Evolutionary conservation across 352 stramenopile species (phyloP), one percentile per base, ranked within the genome.

Genomic region (Phytophthora cajani): DNA sequence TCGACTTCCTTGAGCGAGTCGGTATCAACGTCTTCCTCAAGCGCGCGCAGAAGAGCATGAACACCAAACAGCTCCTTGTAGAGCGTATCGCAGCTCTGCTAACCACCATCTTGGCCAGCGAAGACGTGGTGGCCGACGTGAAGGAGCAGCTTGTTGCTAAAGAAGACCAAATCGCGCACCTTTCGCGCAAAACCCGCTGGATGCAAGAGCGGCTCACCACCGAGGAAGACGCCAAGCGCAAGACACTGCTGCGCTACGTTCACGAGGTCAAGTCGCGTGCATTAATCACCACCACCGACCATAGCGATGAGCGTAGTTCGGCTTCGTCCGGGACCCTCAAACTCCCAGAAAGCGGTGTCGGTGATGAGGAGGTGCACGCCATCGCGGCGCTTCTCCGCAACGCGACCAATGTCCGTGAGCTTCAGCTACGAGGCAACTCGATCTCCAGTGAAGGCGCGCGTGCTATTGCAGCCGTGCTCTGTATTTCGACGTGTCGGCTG

Each of bases 161-260:
- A 52, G 74, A 87, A n/a, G 89, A 97, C 9, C 90, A 97, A 62
- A 80, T 98, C n/a, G 75, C 81, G 1, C 87, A 97, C 58, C 68
- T 97, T 32, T 61, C 79, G 1, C 76, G 86, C 17, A 96, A 97
- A 65, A 79, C 76, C 2, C 81, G 78, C 68, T 80, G 84, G 58
- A 76, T 97, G 57, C 92, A 98, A 60, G 88, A 97, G 51, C 82
- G 87, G 32, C 75, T 98, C 33, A 91, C 85, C 3, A 78, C 71
- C 11, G 96, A 99, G 71, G 96, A 99, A 76, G 97, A 99, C 52
- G 97, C 96, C 12, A 99, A 99, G 77, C 89, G 96, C 33, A 92
- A 97, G 52, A 98, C 95, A 16, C 79, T 99, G 40, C 72, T 99
- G 33, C 86, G 96, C 27, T 99, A 98, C 68, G 92, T 99, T 9